Evolutionary conservation across 331 rosid species (phyloP).

Genomic region (Prunus yedoensis): DNA sequence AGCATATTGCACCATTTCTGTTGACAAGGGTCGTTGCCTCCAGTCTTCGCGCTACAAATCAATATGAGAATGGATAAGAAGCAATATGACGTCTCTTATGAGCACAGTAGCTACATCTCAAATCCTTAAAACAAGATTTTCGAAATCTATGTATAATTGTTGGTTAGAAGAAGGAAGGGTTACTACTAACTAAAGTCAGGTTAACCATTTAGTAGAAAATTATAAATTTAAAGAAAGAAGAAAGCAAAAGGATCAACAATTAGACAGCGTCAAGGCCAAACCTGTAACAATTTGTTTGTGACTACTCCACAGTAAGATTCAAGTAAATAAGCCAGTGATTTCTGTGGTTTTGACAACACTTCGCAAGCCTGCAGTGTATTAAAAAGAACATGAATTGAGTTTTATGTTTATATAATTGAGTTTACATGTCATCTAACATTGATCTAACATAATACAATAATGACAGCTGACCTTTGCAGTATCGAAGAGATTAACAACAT

Average conservation of each 20-base stretch:
- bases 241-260: conserved; percentile 10
- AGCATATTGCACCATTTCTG: conserved; percentile 85
- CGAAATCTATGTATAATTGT: conserved; percentile 1
- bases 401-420: not conserved
- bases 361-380: conserved; percentile 80
- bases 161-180: not conserved
- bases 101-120: conserved; percentile 3
- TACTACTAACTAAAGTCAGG: not conserved
- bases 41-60: conserved; percentile 91
- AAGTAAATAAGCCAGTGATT: conserved; percentile 88
- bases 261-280: conserved; percentile 30
- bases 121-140: not conserved
- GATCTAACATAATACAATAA: not conserved
- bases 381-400: conserved; percentile 15
- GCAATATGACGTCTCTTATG: not conserved
- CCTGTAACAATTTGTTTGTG: conserved; percentile 93
- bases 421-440: not conserved
- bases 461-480: conserved; percentile 71
- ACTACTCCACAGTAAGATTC: conserved; percentile 79
- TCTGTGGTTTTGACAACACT: conserved; percentile 81
- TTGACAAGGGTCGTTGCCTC: conserved; percentile 89
- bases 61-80: conserved; percentile 7
- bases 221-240: conserved; percentile 17
- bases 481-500: conserved; percentile 81
- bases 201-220: not conserved